Evolutionary conservation across 2,329 filamentous ascomycete species (phyloP).

Genomic region (Magnaporthiopsis incrustans): DNA sequence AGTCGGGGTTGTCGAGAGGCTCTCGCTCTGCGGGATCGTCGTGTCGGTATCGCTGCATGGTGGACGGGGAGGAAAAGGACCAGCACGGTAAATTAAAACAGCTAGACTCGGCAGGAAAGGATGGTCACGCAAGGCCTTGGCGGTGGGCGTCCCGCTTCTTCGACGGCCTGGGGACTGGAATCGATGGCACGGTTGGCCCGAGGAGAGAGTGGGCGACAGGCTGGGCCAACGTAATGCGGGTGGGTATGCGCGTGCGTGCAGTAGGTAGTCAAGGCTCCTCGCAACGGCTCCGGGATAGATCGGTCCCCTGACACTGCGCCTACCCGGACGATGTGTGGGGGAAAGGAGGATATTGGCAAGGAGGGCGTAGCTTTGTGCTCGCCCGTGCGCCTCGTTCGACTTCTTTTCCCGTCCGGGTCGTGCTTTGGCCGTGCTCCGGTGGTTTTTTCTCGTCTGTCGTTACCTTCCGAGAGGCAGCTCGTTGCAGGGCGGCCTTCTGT

Average conservation of each 20-base stretch:
- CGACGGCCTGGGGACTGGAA: neutral
- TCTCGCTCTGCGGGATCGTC: slow-evolving; percentile 16
- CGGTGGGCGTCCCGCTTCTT: neutral
- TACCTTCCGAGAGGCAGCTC: neutral
- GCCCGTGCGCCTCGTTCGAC: neutral
- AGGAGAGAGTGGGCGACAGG: no score
- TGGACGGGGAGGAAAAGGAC: neutral
- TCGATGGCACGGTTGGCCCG: neutral
- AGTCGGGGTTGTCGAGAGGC: slow-evolving; percentile 12
- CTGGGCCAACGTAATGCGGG: neutral
- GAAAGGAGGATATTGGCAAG: neutral
- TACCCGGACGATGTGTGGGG: neutral
- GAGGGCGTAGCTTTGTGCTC: neutral
- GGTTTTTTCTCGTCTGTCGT: neutral
- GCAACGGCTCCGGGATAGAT: neutral
- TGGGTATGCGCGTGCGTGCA: neutral
- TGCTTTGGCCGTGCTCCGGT: neutral
- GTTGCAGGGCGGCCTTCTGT: neutral
- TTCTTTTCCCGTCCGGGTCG: no score
- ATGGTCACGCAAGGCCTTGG: neutral
- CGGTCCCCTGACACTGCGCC: neutral
- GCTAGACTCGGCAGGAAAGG: neutral
- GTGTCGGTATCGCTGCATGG: slow-evolving; percentile 15
- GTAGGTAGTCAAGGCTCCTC: neutral
- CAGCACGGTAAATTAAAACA: neutral